Evolutionary conservation across 257 asterid species (phyloP).

Genomic region (Solanum bulbocastanum): DNA sequence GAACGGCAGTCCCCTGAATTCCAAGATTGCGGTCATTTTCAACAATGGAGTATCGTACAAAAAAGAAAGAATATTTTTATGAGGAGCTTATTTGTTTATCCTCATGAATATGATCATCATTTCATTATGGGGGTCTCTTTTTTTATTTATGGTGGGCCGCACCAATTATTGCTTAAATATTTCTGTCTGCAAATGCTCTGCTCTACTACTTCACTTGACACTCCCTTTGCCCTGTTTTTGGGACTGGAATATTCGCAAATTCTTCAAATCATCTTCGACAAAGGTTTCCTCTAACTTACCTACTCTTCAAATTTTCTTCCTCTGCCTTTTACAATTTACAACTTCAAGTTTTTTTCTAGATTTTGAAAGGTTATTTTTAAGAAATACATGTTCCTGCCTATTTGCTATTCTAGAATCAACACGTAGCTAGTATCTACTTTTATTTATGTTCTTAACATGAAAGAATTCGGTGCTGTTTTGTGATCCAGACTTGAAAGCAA

Average conservation of each 20-base stretch:
- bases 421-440: not conserved
- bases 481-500: not conserved
- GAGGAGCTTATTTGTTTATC: not conserved
- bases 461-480: not conserved
- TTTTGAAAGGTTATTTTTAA: not conserved
- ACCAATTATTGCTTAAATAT: not conserved
- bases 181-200: not conserved
- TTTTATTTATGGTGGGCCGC: not conserved
- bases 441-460: not conserved
- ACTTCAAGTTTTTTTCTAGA: too few species aligned
- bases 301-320: not conserved
- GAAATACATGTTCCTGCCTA: not conserved
- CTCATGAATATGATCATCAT: not conserved
- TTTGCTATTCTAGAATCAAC: not conserved
- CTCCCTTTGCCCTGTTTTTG: too few species aligned
- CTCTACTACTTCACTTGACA: too few species aligned
- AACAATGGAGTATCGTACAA: not conserved
- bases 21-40: not conserved
- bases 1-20: not conserved
- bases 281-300: too few species aligned
- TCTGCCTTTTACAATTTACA: not conserved
- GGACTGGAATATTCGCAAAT: too few species aligned
- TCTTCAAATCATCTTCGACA: too few species aligned
- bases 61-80: not conserved
- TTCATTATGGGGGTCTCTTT: too few species aligned